A percentile compares a stretch with the other conserved stretches of the same genome.
These are phyloP conservation scores for Fragaria vesca DNA, from an alignment of 306 rosid species.

Conservation along the genomic window DNA sequence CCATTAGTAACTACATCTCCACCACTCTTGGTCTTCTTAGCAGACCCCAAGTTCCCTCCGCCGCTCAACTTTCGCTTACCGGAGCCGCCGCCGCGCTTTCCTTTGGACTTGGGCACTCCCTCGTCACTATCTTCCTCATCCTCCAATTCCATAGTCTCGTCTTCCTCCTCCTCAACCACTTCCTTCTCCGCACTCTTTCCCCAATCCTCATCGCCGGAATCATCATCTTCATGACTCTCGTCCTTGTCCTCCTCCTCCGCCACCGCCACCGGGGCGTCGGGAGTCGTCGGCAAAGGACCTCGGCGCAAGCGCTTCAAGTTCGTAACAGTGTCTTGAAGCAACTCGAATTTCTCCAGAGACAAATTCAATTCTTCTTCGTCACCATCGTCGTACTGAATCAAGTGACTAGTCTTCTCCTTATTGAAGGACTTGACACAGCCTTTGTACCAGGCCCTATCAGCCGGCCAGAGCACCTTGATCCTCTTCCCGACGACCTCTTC, in stretches of 20 bases:
- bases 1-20: slow-evolving; percentile 29
- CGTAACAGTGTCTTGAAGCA: slow-evolving; percentile 41
- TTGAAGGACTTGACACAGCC: slow-evolving; percentile 62
- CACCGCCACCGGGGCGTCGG: slow-evolving; percentile 20
- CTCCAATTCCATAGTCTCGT: slow-evolving; percentile 45
- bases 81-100: slow-evolving; percentile 29
- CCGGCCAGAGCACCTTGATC: slow-evolving; percentile 78
- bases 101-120: slow-evolving; percentile 28
- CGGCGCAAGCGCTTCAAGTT: slow-evolving; percentile 52
- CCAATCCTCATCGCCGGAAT: slow-evolving; percentile 80
- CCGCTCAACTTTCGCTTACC: slow-evolving; percentile 47
- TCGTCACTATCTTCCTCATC: slow-evolving; percentile 37
- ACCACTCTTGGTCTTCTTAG: slow-evolving; percentile 55
- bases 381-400: slow-evolving; percentile 64
- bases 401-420: slow-evolving; percentile 43
- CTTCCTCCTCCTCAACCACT: slow-evolving; percentile 43
- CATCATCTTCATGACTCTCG: slow-evolving; percentile 37
- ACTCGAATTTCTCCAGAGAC: slow-evolving; percentile 63
- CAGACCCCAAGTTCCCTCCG: slow-evolving; percentile 36
- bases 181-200: slow-evolving; percentile 47
- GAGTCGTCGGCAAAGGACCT: slow-evolving; percentile 15
- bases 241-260: slow-evolving; percentile 28
- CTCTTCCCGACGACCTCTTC: slow-evolving; percentile 61
- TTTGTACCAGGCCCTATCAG: slow-evolving; percentile 78
- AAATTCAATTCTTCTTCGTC: slow-evolving; percentile 66